phyloP scores from a whole-genome alignment of 2,329 filamentous ascomycete genomes.

The Epichloe bromicola region DNA sequence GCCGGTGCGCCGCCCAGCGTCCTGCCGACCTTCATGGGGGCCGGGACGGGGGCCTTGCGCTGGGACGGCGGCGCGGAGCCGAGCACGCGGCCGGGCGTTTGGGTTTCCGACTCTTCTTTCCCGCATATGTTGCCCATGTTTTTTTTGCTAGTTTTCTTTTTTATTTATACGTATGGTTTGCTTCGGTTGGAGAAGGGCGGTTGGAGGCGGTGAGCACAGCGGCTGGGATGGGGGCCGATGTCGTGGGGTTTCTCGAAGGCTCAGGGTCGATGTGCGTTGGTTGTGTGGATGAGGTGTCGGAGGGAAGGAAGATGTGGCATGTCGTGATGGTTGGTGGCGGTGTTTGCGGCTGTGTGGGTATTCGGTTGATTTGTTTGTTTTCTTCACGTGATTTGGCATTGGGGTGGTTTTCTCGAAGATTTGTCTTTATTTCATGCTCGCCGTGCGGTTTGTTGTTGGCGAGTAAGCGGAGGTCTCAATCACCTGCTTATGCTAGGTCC shows the following conservation, averaged over 20 bases:
- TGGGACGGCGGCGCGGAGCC: slow-evolving; percentile 37
- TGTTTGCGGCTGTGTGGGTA: not conserved
- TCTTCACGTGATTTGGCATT: too few relatives aligned
- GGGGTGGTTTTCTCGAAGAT: too few relatives aligned
- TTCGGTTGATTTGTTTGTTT: too few relatives aligned
- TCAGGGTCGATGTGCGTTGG: too few relatives aligned
- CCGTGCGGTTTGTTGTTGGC: too few relatives aligned
- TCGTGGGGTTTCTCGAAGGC: too few relatives aligned
- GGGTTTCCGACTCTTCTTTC: slow-evolving; percentile 54
- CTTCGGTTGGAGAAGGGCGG: not conserved
- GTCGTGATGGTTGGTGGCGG: not conserved
- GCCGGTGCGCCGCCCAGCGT: slow-evolving; percentile 46
- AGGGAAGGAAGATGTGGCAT: not conserved
- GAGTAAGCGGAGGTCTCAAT: too few relatives aligned
- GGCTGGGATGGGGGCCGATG: too few relatives aligned
- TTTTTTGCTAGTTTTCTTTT: not conserved
- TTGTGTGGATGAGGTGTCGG: too few relatives aligned
- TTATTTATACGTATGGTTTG: not conserved
- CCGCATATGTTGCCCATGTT: slow-evolving; percentile 81
- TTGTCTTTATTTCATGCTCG: too few relatives aligned
- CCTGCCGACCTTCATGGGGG: slow-evolving; percentile 33
- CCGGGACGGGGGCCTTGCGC: slow-evolving; percentile 36
- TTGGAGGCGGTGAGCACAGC: too few relatives aligned
- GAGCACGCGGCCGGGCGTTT: slow-evolving; percentile 59
- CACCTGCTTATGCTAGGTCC: too few relatives aligned